Percentiles rank a stretch among this genome's conserved stretches.
These are phyloP conservation scores for Dactylonectria estremocensis DNA, from an alignment of 2,329 filamentous ascomycete species.

Conservation along the genomic window DNA sequence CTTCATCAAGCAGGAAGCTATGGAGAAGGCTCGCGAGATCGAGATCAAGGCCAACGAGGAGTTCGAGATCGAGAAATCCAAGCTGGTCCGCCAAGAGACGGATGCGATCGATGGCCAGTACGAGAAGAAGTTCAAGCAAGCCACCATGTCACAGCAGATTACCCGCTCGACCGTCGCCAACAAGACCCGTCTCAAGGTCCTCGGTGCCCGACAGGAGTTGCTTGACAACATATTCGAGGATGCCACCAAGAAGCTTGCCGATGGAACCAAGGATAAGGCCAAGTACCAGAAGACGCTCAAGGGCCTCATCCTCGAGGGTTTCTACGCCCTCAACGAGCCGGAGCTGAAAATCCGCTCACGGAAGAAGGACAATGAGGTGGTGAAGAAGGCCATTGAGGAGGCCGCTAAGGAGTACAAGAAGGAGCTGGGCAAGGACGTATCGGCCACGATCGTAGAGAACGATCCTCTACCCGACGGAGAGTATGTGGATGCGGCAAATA, in stretches of 20 bases:
- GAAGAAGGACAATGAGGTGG: slow-evolving; percentile 82
- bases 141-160: slow-evolving; percentile 98
- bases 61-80: slow-evolving; percentile 99
- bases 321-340: slow-evolving; percentile 89
- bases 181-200: slow-evolving; percentile 92
- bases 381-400: slow-evolving; percentile 83
- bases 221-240: slow-evolving; percentile 91
- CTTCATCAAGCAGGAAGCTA: slow-evolving; percentile 99
- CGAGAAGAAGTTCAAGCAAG: slow-evolving; percentile 99
- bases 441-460: slow-evolving; percentile 82
- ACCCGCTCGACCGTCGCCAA: slow-evolving; percentile 96
- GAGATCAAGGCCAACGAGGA: slow-evolving; percentile 99
- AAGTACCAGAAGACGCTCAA: slow-evolving; percentile 85
- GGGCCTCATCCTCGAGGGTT: slow-evolving; percentile 88
- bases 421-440: slow-evolving; percentile 77
- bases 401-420: slow-evolving; percentile 90
- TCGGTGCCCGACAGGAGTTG: slow-evolving; percentile 89
- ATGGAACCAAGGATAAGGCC: slow-evolving; percentile 75
- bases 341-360: slow-evolving; percentile 82
- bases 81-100: slow-evolving; percentile 96
- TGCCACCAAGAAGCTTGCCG: slow-evolving; percentile 79
- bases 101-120: slow-evolving; percentile 92
- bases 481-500: slow-evolving; percentile 71
- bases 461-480: slow-evolving; percentile 85
- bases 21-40: slow-evolving; percentile 97